Evolutionary conservation across 192 early-diverging fungal species (phyloP).

Genomic region (Physocladia obscura): DNA sequence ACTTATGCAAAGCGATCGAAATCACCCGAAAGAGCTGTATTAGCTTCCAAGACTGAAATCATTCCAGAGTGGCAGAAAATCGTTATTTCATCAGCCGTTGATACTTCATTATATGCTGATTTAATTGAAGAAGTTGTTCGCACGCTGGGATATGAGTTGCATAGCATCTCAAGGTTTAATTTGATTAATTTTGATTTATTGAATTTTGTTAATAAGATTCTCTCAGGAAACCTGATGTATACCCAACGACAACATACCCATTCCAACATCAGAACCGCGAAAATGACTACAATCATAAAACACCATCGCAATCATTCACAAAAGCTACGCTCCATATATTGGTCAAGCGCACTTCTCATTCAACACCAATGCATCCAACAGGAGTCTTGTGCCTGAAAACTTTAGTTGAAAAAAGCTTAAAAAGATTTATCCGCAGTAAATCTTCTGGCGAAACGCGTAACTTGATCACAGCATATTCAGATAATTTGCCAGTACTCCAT

Average conservation of each 20-base stretch:
- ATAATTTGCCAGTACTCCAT: no score
- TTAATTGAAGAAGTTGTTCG: conserved; percentile 19
- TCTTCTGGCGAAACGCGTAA: no score
- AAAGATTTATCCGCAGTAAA: no score
- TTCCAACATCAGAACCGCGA: not conserved
- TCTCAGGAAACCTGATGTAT: conserved; percentile 9
- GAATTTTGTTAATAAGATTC: not conserved
- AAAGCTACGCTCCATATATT: no score
- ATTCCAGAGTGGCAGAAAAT: conserved; percentile 5
- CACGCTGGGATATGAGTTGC: conserved; percentile 5
- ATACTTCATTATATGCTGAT: not conserved
- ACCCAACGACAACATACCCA: not conserved
- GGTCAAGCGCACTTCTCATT: no score
- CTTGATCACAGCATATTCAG: no score
- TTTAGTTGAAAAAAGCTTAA: no score
- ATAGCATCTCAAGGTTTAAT: not conserved
- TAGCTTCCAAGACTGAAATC: not conserved
- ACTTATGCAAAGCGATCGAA: not conserved
- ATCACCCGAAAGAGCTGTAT: not conserved
- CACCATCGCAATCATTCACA: no score
- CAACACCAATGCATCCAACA: no score
- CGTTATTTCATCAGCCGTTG: not conserved
- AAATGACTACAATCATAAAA: no score
- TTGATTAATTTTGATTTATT: not conserved
- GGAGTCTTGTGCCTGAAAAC: no score